phyloP scores from a whole-genome alignment of 148 eudicot species.

The Bassia scoparia region DNA sequence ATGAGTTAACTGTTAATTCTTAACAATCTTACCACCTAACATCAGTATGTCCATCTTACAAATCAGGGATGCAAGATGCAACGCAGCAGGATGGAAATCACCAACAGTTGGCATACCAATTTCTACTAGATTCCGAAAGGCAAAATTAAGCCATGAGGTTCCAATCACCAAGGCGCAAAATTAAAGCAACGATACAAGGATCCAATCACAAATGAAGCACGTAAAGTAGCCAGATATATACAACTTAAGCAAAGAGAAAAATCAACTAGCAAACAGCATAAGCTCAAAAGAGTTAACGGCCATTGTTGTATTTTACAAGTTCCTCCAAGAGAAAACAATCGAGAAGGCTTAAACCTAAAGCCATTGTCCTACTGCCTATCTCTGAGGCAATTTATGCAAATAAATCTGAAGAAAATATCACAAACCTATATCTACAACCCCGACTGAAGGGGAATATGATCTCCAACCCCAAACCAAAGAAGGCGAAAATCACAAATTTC shows the following conservation, averaged over 20 bases:
- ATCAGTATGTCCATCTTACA: too few species aligned
- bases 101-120: too few species aligned
- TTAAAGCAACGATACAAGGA: neutral
- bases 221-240: neutral
- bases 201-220: neutral
- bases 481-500: neutral
- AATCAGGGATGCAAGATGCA: too few species aligned
- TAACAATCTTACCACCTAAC: too few species aligned
- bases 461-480: slow-evolving; percentile 1
- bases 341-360: neutral
- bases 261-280: neutral
- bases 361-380: slow-evolving; percentile 5
- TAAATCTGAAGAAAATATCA: neutral
- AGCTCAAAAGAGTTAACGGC: neutral
- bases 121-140: too few species aligned
- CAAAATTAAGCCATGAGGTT: too few species aligned
- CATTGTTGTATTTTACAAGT: slow-evolving; percentile 10
- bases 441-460: neutral
- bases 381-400: slow-evolving; percentile 8
- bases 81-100: too few species aligned
- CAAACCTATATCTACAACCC: slow-evolving; percentile 11
- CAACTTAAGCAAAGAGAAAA: neutral
- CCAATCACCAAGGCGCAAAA: too few species aligned
- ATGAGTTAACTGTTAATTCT: too few species aligned
- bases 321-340: neutral